Percentiles rank a stretch among this genome's conserved stretches.
Evolutionary conservation across 805 yeast genomes (phyloP).

Genomic region (Cephaloascus albidus): DNA sequence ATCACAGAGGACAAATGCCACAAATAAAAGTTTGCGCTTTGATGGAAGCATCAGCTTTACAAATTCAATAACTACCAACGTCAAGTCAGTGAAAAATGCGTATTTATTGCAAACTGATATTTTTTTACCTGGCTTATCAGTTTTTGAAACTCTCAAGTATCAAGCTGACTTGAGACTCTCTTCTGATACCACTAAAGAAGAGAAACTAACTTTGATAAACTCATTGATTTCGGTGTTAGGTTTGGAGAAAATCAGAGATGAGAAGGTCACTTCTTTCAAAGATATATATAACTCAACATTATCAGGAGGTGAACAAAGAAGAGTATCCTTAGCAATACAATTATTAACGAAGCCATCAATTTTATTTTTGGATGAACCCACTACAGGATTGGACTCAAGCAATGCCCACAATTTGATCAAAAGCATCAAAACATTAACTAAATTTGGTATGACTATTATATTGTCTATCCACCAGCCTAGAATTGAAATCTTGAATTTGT

Average conservation of each 20-base stretch:
- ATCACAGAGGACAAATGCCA: constrained; percentile 13
- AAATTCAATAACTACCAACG: not conserved
- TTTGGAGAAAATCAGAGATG: constrained; percentile 16
- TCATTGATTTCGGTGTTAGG: constrained; percentile 23
- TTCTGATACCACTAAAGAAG: constrained; percentile 8
- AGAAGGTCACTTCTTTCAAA: constrained; percentile 16
- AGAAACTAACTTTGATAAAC: constrained; percentile 16
- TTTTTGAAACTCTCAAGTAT: constrained; percentile 23
- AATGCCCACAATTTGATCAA: constrained; percentile 21
- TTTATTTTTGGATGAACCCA: constrained; percentile 32
- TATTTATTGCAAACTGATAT: constrained; percentile 27
- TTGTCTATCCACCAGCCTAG: constrained; percentile 34
- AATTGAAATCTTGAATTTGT: constrained; percentile 22
- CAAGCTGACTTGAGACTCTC: constrained; percentile 31
- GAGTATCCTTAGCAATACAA: constrained; percentile 30
- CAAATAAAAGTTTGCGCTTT: not conserved
- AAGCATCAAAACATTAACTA: constrained; percentile 17
- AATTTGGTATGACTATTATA: constrained; percentile 27
- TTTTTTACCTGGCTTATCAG: constrained; percentile 29
- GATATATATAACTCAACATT: constrained; percentile 12
- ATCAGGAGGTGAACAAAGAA: constrained; percentile 33
- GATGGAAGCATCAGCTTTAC: not conserved
- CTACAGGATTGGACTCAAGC: constrained; percentile 32
- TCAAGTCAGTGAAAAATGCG: constrained; percentile 7
- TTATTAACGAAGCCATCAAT: constrained; percentile 25